Conservation (phyloP, 495 filamentous ascomycete species). For the Annulohypoxylon bovei region DNA sequence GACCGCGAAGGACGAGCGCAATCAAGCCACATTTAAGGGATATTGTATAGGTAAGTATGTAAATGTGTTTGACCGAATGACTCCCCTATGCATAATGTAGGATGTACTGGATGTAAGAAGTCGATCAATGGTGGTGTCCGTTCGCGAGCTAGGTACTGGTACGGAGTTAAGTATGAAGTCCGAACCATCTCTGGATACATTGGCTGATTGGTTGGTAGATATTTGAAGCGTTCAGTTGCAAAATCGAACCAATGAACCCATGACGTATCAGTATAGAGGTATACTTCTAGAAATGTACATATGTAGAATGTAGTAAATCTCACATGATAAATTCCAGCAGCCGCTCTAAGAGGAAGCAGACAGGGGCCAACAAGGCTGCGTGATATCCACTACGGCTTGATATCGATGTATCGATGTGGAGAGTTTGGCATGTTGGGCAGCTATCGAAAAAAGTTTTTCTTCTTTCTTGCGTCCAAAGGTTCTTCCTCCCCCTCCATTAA, state of each 20-base stretch:
- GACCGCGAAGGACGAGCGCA: no score
- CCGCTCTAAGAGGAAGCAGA: slow-evolving; percentile 17
- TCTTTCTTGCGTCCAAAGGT: neutral
- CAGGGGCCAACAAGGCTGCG: slow-evolving; percentile 21
- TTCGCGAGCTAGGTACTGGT: neutral
- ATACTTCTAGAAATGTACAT: no score
- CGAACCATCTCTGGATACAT: neutral
- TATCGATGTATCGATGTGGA: slow-evolving; percentile 5
- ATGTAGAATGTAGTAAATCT: no score
- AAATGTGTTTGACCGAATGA: no score
- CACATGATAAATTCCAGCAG: slow-evolving; percentile 31
- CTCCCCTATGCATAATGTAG: no score
- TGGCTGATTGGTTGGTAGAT: neutral
- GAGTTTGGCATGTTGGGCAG: slow-evolving; percentile 33
- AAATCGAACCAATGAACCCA: slow-evolving; percentile 1
- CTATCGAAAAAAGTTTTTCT: slow-evolving; percentile 29
- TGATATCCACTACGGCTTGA: slow-evolving; percentile 5
- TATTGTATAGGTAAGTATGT: no score
- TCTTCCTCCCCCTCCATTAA: slow-evolving; percentile 1
- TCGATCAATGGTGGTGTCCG: no score
- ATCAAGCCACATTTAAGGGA: no score
- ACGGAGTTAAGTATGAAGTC: slow-evolving; percentile 2
- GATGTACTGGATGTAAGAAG: no score
- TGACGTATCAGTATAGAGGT: slow-evolving; percentile 17
- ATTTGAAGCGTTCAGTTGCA: neutral